Evolutionary conservation across 306 rosid species (phyloP).

Genomic region (Inga oerstediana): DNA sequence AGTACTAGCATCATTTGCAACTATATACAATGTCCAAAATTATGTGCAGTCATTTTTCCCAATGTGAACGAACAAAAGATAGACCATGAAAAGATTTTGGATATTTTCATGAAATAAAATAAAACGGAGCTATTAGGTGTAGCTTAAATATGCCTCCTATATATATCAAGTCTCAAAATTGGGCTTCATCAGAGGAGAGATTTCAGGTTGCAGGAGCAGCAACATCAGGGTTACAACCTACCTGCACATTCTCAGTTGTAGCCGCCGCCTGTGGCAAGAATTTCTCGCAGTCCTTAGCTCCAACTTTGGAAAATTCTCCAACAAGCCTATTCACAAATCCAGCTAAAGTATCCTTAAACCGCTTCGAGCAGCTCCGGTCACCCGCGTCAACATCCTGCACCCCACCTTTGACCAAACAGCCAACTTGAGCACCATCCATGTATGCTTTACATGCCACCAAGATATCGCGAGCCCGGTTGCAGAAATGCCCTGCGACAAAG

Average conservation of each 20-base stretch:
- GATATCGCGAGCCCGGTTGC: slow-evolving; percentile 63
- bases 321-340: slow-evolving; percentile 47
- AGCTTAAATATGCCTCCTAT: slow-evolving; percentile 32
- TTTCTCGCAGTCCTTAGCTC: slow-evolving; percentile 64
- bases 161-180: slow-evolving; percentile 38
- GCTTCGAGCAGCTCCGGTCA: slow-evolving; percentile 72
- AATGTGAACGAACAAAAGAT: slow-evolving; percentile 19
- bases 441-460: slow-evolving; percentile 80
- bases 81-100: slow-evolving; percentile 26
- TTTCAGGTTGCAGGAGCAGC: slow-evolving; percentile 41
- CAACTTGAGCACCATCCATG: slow-evolving; percentile 87
- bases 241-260: slow-evolving; percentile 14
- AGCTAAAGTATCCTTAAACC: slow-evolving; percentile 49
- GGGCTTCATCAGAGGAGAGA: slow-evolving; percentile 31
- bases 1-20: slow-evolving; percentile 23
- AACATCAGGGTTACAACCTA: slow-evolving; percentile 29
- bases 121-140: slow-evolving; percentile 19
- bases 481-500: slow-evolving; percentile 73
- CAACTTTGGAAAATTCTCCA: slow-evolving; percentile 48
- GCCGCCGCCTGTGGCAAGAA: slow-evolving; percentile 41
- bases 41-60: slow-evolving; percentile 36
- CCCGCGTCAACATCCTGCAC: slow-evolving; percentile 78
- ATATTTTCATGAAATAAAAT: slow-evolving; percentile 23
- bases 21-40: slow-evolving; percentile 48
- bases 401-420: slow-evolving; percentile 78